Evolutionary conservation across 345 rosid species (phyloP).

Genomic region (Linum usitatissimum): DNA sequence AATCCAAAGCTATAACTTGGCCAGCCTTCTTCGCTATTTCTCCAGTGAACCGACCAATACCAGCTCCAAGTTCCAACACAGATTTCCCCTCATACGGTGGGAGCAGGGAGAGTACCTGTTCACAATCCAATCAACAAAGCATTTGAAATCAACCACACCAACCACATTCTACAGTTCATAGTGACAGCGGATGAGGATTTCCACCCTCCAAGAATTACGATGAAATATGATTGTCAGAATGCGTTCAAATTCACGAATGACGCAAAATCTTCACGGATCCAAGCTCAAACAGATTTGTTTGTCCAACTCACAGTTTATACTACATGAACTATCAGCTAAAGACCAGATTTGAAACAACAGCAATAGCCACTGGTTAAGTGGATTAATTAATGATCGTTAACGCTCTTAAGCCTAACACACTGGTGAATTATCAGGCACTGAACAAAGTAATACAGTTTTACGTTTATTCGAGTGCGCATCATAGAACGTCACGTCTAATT

Average conservation of each 20-base stretch:
- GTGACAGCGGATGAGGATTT: background rate
- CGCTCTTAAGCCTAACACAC: background rate
- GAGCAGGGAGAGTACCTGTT: constrained; percentile 71
- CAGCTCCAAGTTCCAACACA: constrained; percentile 89
- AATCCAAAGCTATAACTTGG: constrained; percentile 65
- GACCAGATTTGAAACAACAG: background rate
- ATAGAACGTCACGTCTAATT: background rate
- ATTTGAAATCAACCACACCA: background rate
- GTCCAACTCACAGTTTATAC: background rate
- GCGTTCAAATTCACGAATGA: background rate
- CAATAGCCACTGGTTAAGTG: background rate
- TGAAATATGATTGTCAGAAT: no score
- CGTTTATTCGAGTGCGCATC: background rate
- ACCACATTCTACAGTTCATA: background rate
- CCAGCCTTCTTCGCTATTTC: constrained; percentile 78
- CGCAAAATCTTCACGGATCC: background rate
- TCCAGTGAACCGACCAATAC: constrained; percentile 87
- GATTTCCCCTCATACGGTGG: constrained; percentile 65
- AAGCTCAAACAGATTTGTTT: background rate
- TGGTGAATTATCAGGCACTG: background rate
- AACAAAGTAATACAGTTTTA: background rate
- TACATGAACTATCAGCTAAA: background rate
- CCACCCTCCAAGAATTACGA: background rate
- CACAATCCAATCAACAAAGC: constrained; percentile 7
- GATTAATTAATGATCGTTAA: background rate